Evolutionary conservation across 2,329 filamentous ascomycete genomes (phyloP).

Genomic region (Diaporthe sp.): DNA sequence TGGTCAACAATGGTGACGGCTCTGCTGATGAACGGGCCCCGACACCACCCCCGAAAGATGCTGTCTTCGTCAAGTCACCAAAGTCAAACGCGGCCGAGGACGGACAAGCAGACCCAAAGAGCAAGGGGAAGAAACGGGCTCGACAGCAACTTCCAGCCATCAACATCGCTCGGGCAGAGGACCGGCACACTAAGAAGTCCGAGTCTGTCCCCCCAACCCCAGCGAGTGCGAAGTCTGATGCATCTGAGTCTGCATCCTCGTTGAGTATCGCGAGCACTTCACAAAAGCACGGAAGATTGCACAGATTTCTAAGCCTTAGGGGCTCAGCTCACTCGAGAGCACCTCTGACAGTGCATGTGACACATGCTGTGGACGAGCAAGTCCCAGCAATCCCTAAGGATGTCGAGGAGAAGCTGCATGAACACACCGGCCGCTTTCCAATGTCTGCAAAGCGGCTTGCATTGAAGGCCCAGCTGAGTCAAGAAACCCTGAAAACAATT

Average conservation of each 20-base stretch:
- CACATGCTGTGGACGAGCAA: conserved; percentile 50
- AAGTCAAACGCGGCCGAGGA: conserved; percentile 20
- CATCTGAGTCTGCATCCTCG: conserved; percentile 48
- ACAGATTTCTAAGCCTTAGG: conserved; percentile 56
- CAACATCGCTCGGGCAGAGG: conserved; percentile 39
- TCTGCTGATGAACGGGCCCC: conserved; percentile 44
- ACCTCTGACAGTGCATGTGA: conserved; percentile 50
- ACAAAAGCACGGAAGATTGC: conserved; percentile 55
- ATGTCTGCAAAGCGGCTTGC: conserved; percentile 53
- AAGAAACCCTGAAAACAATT: conserved; percentile 64
- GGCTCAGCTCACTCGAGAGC: conserved; percentile 47
- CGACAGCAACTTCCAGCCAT: conserved; percentile 45
- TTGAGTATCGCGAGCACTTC: conserved; percentile 53
- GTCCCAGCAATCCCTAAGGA: conserved; percentile 55
- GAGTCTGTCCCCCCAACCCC: conserved; percentile 48
- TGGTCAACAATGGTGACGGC: conserved; percentile 16
- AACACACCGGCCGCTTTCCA: conserved; percentile 52
- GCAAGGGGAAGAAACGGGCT: conserved; percentile 37
- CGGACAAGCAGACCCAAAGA: conserved; percentile 38
- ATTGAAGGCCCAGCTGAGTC: conserved; percentile 57
- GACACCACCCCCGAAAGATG: conserved; percentile 54
- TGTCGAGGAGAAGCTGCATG: conserved; percentile 53
- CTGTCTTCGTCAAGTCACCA: background rate
- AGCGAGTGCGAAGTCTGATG: conserved; percentile 46
- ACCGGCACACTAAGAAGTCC: conserved; percentile 43